Base-by-base conservation (phyloP, 768 basidiomycete species). In the Phanerodontia chrysosporium region DNA sequence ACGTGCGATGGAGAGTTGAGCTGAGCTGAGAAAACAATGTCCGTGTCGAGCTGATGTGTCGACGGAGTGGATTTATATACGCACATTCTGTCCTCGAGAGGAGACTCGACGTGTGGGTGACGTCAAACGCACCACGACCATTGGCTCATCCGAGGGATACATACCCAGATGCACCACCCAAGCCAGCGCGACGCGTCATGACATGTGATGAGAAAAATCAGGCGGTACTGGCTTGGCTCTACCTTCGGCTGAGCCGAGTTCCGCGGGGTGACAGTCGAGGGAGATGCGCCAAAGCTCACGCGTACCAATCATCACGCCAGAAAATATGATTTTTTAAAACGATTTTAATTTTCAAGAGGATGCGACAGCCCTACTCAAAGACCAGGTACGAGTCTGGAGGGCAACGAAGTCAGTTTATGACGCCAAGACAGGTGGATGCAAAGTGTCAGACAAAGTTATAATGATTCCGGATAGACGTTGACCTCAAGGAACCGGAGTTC, bases 381-480 rank as follows among this genome's bases (percentile, higher is more conserved):
- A 48, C 46, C 46, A 28, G 27, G 46, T 48, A 48, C 46, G 18
- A 24, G 25, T 48, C 22, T 25, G 18, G 13, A 25, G 46, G 18
- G 46, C 14, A 24, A 24, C 6, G 8, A 24, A 18, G 24, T 48
- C 27, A 48, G 27, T 12, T 24, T 28, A 5, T 25, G 24, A 5
- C 46, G 18, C 10, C 16, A 42, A 42, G 18, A 42, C 18, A 18
- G 18, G 39, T 9, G 22, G 22, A 25, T 25, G 67, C 45, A 62
- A 58, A 51, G 63, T 57, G 49, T 91, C 89, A 91, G 89, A 87
- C 79, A 76, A 78, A 70, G 69, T 70, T 76, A 85, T 85, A 85
- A 86, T 89, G 89, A 90, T 90, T 90, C 88, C 88, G 89, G 89
- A 81, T 87, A 89, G 86, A 87, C 85, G 65, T 69, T 75, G 75